A percentile compares a stretch with the other conserved stretches of the same genome.
Evolutionary conservation across 202 grass and related monocot genomes (phyloP).

Genomic region (Elaeis oleifera): DNA sequence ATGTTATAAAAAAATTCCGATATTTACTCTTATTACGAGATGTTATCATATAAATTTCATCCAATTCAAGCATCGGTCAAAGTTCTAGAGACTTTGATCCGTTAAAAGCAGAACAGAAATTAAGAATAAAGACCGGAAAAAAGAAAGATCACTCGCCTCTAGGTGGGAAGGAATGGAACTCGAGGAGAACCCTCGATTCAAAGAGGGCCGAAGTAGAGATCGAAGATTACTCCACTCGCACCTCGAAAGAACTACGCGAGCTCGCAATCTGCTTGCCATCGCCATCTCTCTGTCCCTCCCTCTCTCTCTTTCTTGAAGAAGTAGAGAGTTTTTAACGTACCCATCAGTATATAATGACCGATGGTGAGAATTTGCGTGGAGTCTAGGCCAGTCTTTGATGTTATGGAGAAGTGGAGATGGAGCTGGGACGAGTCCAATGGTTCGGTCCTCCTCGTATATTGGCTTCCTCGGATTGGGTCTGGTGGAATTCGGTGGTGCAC

Average conservation of each 20-base stretch:
- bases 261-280: slow-evolving; percentile 12
- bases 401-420: too few species aligned
- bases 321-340: too few species aligned
- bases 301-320: background rate
- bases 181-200: slow-evolving; percentile 37
- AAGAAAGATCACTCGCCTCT: slow-evolving; percentile 39
- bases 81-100: too few species aligned
- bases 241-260: background rate
- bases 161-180: slow-evolving; percentile 40
- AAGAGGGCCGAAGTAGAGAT: slow-evolving; percentile 13
- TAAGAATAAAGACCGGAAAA: background rate
- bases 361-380: too few species aligned
- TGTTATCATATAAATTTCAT: background rate
- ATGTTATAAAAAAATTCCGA: too few species aligned
- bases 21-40: background rate
- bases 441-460: too few species aligned
- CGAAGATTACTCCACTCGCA: background rate
- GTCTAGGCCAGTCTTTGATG: too few species aligned
- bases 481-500: too few species aligned
- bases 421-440: too few species aligned
- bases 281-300: background rate
- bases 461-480: too few species aligned
- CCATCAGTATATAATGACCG: too few species aligned
- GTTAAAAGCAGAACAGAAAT: background rate
- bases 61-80: background rate